phyloP scores from a whole-genome alignment of 495 filamentous ascomycete species.

The Immersiella caudata region DNA sequence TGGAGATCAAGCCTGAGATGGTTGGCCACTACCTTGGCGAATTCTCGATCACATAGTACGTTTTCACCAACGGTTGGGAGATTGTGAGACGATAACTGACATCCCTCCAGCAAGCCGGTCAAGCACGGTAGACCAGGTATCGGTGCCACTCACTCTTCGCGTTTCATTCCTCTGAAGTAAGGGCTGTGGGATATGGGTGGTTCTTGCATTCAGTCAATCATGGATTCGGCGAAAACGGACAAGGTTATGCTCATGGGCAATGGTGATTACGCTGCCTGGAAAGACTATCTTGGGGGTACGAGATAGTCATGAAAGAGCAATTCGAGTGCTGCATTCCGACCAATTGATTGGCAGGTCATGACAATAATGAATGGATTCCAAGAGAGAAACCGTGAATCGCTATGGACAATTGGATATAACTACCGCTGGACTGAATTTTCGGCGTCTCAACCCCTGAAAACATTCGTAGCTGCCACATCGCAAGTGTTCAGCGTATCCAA shows the following conservation, averaged over 20 bases:
- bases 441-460: neutral
- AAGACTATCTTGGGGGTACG: slow-evolving; percentile 36
- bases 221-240: slow-evolving; percentile 46
- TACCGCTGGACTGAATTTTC: neutral
- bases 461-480: neutral
- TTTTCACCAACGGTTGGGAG: slow-evolving; percentile 31
- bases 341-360: slow-evolving; percentile 15
- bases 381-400: neutral
- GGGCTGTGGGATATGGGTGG: slow-evolving; percentile 43
- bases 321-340: slow-evolving; percentile 32
- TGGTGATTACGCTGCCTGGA: slow-evolving; percentile 35
- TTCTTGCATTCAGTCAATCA: slow-evolving; percentile 48
- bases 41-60: slow-evolving; percentile 99
- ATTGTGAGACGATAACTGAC: slow-evolving; percentile 33
- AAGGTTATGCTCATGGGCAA: slow-evolving; percentile 41
- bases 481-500: neutral
- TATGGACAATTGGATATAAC: neutral
- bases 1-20: slow-evolving; percentile 99
- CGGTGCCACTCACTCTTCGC: slow-evolving; percentile 99
- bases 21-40: slow-evolving; percentile 99
- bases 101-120: slow-evolving; percentile 84
- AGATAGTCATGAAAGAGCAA: slow-evolving; percentile 38
- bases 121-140: slow-evolving; percentile 99
- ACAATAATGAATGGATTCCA: neutral
- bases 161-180: slow-evolving; percentile 99